phyloP scores from a whole-genome alignment of 1,284 basidiomycete species.

The Amylostereum areolatum region DNA sequence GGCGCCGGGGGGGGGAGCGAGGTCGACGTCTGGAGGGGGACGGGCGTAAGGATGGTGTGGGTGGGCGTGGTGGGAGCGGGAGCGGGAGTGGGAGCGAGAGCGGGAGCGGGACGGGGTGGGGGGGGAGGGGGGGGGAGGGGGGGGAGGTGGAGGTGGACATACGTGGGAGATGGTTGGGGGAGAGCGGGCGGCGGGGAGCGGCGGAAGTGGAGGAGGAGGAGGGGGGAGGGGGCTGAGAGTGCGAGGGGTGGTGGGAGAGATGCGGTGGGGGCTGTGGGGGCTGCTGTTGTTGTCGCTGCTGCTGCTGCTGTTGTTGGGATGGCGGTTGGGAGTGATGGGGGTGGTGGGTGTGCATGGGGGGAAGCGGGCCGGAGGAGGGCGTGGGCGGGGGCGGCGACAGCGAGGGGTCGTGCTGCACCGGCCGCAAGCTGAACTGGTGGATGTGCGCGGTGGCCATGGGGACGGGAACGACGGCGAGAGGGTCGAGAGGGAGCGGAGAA shows the following conservation, averaged over 20 bases:
- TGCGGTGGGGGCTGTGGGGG: no score
- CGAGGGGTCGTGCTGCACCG: not conserved
- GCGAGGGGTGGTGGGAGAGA: no score
- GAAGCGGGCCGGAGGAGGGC: conserved; percentile 1
- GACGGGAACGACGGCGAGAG: conserved; percentile 3
- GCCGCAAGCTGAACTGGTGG: not conserved
- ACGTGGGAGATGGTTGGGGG: conserved; percentile 13
- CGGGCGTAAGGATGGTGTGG: not conserved
- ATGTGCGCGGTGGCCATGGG: conserved; percentile 2
- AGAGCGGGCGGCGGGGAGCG: conserved; percentile 10
- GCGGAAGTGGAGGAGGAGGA: not conserved
- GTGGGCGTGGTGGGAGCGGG: no score
- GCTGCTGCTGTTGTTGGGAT: no score
- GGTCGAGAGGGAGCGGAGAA: conserved; percentile 10
- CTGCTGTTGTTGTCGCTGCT: no score
- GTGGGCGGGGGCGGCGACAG: not conserved
- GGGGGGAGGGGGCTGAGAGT: no score
- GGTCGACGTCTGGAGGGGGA: conserved; percentile 10
- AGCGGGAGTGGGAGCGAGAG: no score
- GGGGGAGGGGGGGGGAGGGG: not conserved
- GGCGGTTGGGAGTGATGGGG: conserved; percentile 13
- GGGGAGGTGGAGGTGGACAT: not conserved
- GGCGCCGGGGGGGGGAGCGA: conserved; percentile 8
- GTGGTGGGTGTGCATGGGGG: conserved; percentile 7
- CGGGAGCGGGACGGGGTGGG: no score